phyloP scores from a whole-genome alignment of 2,329 filamentous ascomycete species.

The Ustilaginoidea virens region DNA sequence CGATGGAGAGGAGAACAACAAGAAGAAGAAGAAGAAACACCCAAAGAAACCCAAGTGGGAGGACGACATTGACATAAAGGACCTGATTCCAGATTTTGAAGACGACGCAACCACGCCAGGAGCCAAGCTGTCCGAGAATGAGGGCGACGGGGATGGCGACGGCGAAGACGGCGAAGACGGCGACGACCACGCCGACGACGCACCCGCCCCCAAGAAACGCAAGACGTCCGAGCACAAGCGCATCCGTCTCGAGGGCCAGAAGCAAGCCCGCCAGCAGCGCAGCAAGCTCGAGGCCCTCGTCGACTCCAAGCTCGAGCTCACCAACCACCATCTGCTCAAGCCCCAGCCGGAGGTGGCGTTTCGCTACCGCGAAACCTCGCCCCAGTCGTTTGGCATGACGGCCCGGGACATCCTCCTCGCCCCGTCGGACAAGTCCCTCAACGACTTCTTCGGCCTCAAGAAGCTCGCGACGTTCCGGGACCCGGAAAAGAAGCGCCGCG shows the following conservation, averaged over 20 bases:
- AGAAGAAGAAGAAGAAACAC: slow-evolving; percentile 27
- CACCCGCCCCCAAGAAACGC: slow-evolving; percentile 39
- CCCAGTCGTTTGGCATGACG: slow-evolving; percentile 78
- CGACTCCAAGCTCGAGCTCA: slow-evolving; percentile 64
- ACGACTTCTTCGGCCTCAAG: slow-evolving; percentile 85
- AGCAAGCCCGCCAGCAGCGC: slow-evolving; percentile 64
- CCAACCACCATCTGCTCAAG: slow-evolving; percentile 43
- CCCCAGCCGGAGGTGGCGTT: slow-evolving; percentile 39
- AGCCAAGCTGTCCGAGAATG: slow-evolving; percentile 40
- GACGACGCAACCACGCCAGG: slow-evolving; percentile 36
- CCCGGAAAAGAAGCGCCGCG: slow-evolving; percentile 72
- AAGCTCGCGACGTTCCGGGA: slow-evolving; percentile 87
- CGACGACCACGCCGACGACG: slow-evolving; percentile 26
- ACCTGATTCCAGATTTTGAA: slow-evolving; percentile 75
- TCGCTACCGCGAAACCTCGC: slow-evolving; percentile 89
- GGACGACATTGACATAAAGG: slow-evolving; percentile 94
- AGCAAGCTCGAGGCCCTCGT: slow-evolving; percentile 75
- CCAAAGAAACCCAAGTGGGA: slow-evolving; percentile 63
- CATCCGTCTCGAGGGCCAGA: slow-evolving; percentile 43
- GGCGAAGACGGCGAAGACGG: slow-evolving; percentile 21
- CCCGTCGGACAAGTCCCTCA: slow-evolving; percentile 70
- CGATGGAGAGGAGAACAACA: slow-evolving; percentile 16
- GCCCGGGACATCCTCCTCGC: slow-evolving; percentile 79
- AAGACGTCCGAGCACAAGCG: slow-evolving; percentile 45
- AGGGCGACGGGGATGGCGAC: slow-evolving; percentile 20